Base-by-base conservation (phyloP, 176 grass and related monocot species). In the Microstegium vimineum region DNA sequence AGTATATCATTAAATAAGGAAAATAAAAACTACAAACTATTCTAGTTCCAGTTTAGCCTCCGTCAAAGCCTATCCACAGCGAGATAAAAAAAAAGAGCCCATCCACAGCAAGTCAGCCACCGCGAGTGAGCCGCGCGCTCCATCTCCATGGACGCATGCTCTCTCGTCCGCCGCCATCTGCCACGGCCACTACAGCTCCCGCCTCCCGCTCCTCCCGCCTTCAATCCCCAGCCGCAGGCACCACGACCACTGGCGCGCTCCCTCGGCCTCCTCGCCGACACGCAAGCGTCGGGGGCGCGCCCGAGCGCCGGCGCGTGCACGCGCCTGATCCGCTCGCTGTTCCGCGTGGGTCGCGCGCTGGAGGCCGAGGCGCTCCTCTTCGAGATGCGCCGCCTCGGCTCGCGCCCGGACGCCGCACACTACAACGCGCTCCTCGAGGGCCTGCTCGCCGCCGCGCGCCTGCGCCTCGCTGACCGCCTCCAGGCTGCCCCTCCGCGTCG, bases 331-430 rank as follows among this genome's bases (percentile, higher is more conserved):
- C n/a, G n/a, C n/a, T n/a, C 74, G 26, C 92, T 97, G 5, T 75
- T 76, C 40, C 75, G 83, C 79, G 73, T 79, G 42, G 92, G 86
- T 41, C 88, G 92, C 65, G 64, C 75, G 30, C 83, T 94, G 10
- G 92, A 94, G 92, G 92, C 88, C 45, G 88, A 98, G 73, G 95
- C 88, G 22, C 86, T 98, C 13, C 85, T 98, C 63, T 77, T 77
- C 35, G 92, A 98, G 86, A 94, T 98, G 95, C 83, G 81, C 56
- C 36, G 31, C 75, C 78, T 78, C 59, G 88, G 88, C 14, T 49
- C 75, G 42, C 85, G n/a, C 63, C 82, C 81, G 5, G 74, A 61
- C 30, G 64, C 82, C 47, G 47, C 73, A 71, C 86, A 90, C 72
- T 98, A 95, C 80, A 95, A 98, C 72, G 76, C 82, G 28, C 89